phyloP scores from a whole-genome alignment of 371 early-diverging fungal species.

The Apophysomyces trapeziformis region DNA sequence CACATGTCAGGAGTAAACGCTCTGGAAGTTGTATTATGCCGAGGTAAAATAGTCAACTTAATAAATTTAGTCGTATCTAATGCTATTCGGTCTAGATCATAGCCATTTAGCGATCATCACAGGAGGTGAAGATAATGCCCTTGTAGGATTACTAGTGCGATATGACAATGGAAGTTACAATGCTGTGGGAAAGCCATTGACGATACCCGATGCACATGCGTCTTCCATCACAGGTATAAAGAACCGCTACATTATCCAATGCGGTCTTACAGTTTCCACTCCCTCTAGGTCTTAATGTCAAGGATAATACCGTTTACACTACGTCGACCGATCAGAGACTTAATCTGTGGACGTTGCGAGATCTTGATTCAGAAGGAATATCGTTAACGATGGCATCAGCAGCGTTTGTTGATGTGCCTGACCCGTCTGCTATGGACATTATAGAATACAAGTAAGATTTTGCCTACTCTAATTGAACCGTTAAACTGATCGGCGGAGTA shows the following conservation, averaged over 20 bases:
- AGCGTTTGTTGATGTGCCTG: conserved; percentile 62
- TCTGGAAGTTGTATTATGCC: conserved; percentile 32
- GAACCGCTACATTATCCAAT: not conserved
- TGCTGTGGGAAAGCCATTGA: conserved; percentile 28
- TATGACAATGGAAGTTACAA: not conserved
- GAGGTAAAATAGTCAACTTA: conserved; percentile 19
- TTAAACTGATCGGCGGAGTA: conserved; percentile 10
- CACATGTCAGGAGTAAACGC: conserved; percentile 65
- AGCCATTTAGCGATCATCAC: conserved; percentile 38
- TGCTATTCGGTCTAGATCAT: not conserved
- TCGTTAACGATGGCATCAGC: conserved; percentile 37
- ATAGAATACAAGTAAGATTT: conserved; percentile 33
- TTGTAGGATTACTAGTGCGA: conserved; percentile 39
- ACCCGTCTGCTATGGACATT: conserved; percentile 63
- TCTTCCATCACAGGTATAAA: conserved; percentile 61
- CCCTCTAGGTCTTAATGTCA: conserved; percentile 44
- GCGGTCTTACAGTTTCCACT: not conserved
- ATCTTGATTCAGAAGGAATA: conserved; percentile 19
- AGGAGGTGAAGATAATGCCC: conserved; percentile 69
- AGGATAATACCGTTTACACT: conserved; percentile 39
- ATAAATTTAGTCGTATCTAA: not conserved
- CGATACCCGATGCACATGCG: conserved; percentile 54
- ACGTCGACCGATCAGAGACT: conserved; percentile 63
- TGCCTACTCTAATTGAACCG: conserved; percentile 1
- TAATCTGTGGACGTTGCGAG: conserved; percentile 52